Base-by-base conservation (phyloP, 352 stramenopile species). In the Phytophthora europaea region DNA sequence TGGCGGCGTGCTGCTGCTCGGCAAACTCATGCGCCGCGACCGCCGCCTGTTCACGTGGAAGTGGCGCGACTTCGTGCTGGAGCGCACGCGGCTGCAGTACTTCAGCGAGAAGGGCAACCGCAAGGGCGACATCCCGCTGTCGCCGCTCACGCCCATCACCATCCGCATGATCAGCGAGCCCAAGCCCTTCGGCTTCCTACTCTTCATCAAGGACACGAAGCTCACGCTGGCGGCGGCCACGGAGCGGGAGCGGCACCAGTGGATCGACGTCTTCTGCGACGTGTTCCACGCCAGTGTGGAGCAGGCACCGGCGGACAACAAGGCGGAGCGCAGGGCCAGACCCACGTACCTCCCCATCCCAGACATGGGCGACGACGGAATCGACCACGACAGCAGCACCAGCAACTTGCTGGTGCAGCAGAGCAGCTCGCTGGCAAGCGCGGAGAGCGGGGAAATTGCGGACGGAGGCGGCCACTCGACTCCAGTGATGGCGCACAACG, bases 1-100 rank as follows among this genome's bases (percentile, higher is more conserved):
- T 57, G 67, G 70, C 16, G 78, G 80, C 69, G 72, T 86, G 23
- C 61, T 89, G 56, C 75, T 91, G 22, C 80, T 90, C 9, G 87
- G 87, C 58, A 92, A 91, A 70, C 81, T 95, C 64, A 84, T 94
- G 83, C 84, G 84, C 20, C 83, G 87, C 38, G 87, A 94, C 72
- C 87, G 89, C 18, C 89, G 84, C 38, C 83, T 95, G 43, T 80
- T 91, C 52, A 94, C 87, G 72, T 95, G 89, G 89, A 95, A 95
- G 58, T 92, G 85, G 84, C 84, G 89, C 58, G 85, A 95, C 64
- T 92, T 95, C 54, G 85, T 89, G 54, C 67, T 95, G 43, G 87
- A 95, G 67, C 80, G 83, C 61, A 72, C 79, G 53, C 79, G 87
- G 1, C 70, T 94, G 59, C 87, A 93, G 74, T 93, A 92, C 82